A percentile compares a stretch with the other conserved stretches of the same genome.
phyloP scores from a whole-genome alignment of 108 stramenopile genomes.

The Cyclostephanos tholiformis region DNA sequence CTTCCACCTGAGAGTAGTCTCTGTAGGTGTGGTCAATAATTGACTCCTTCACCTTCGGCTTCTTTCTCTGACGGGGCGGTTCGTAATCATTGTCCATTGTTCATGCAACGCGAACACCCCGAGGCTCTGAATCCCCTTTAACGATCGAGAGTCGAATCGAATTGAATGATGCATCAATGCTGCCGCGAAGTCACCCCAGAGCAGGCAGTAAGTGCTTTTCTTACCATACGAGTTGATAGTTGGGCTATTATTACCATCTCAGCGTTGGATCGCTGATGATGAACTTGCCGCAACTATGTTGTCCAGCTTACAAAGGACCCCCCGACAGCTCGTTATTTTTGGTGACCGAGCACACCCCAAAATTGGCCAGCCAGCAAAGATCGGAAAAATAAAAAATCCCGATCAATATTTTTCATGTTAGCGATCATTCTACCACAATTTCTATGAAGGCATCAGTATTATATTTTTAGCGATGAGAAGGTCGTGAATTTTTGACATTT shows the following conservation, averaged over 20 bases:
- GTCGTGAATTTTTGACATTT: no score
- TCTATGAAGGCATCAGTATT: no score
- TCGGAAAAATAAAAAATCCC: no score
- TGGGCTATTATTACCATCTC: neutral
- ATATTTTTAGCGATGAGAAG: no score
- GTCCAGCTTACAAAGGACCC: no score
- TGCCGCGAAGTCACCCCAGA: no score
- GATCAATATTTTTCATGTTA: no score
- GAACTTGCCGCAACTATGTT: neutral
- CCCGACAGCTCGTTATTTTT: no score
- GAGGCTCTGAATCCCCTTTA: neutral
- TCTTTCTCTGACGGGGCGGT: constrained; percentile 25
- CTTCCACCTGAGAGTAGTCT: constrained; percentile 34
- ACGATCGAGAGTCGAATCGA: neutral
- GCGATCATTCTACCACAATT: no score
- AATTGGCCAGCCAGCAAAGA: no score
- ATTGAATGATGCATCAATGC: neutral
- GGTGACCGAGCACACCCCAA: no score
- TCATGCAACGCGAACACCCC: neutral
- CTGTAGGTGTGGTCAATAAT: constrained; percentile 42
- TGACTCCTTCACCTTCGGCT: constrained; percentile 29
- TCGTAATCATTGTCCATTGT: constrained; percentile 27
- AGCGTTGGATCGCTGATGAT: constrained; percentile 14
- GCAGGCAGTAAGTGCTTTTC: neutral
- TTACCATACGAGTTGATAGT: neutral